phyloP scores from a whole-genome alignment of 164 flowering plant genomes.

The Liriodendron chinense region DNA sequence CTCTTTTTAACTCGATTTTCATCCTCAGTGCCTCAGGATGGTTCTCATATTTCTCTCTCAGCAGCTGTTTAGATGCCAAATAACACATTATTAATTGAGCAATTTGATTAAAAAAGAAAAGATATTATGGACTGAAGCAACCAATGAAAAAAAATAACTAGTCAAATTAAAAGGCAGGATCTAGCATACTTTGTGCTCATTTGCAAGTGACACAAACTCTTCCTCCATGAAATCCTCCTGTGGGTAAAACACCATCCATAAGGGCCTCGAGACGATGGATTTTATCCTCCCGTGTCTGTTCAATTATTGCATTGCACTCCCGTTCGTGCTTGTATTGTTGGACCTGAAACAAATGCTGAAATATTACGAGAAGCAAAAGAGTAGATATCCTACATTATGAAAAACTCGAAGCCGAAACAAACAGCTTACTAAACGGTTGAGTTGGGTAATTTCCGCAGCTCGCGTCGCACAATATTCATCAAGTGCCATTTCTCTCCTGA shows the following conservation, averaged over 20 bases:
- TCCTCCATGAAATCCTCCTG: slow-evolving; percentile 84
- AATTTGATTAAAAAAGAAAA: slow-evolving; percentile 3
- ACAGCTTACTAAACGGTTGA: slow-evolving; percentile 76
- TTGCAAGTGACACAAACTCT: slow-evolving; percentile 61
- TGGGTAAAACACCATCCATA: slow-evolving; percentile 89
- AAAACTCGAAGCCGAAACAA: slow-evolving; percentile 10
- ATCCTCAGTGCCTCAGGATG: slow-evolving; percentile 76
- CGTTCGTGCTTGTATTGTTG: slow-evolving; percentile 97
- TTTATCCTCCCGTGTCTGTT: slow-evolving; percentile 87
- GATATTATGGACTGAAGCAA: neutral
- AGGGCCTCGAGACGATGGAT: slow-evolving; percentile 88
- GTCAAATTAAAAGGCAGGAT: neutral
- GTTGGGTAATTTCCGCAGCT: slow-evolving; percentile 74
- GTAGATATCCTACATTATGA: neutral
- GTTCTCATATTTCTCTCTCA: slow-evolving; percentile 79
- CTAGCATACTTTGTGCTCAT: slow-evolving; percentile 68
- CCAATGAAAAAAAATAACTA: neutral
- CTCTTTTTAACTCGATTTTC: slow-evolving; percentile 70
- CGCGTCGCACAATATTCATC: slow-evolving; percentile 82
- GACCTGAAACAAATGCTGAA: slow-evolving; percentile 43
- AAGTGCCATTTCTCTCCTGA: slow-evolving; percentile 95
- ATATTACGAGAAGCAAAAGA: neutral
- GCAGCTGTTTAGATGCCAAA: slow-evolving; percentile 46
- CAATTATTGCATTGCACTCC: slow-evolving; percentile 86
- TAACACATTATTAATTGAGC: neutral